Evolutionary conservation across 2,329 filamentous ascomycete species (phyloP), one percentile per base, ranked within the genome.

Genomic region (Stachybotrys echinatus): DNA sequence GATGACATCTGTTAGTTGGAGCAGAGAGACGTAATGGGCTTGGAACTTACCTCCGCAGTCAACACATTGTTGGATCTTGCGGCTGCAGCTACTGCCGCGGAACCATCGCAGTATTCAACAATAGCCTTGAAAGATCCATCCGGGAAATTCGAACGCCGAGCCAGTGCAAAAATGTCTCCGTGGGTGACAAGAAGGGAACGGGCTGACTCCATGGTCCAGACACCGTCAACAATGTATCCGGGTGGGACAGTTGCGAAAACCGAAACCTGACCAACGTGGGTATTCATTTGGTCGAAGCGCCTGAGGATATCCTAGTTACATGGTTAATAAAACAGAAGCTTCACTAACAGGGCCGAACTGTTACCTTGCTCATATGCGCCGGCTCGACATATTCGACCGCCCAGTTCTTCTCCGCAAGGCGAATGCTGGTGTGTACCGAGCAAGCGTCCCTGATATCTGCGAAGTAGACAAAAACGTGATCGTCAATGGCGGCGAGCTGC

Each of bases 391-490:
- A 70, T 4, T 53, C 51, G 1, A 62, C 53, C 44, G 63, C 60
- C 79, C 80, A 84, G 31, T 69, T 67, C 12, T 71, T 65, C 43
- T 69, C 67, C 31, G 69, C 63, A 18, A 74, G 56, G 2, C 70
- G 66, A 23, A 79, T 62, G 47, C 75, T 76, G 12, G 74, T 67
- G 50, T 74, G 69, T 7, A 77, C 73, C 27, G 72, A 70, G 48
- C 72, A 76, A 6, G 83, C 74, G 61, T 86, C 82, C 46, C 80
- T 74, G 46, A 85, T 76, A 57, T 87, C 83, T 6, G 73, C 67
- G 56, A 87, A 84, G 5, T 74, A 75, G 21, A 84, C 65, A 50
- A 75, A 79, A 23, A 82, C 71, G 45, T 69, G 74, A 4, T 73
- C 71, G 42, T 62, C 64, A 23, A 60, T 57, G 4, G 61, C 52